These are phyloP conservation scores for Trichoderma gracile DNA, from an alignment of 2,329 filamentous ascomycete species.

Conservation along the genomic window DNA sequence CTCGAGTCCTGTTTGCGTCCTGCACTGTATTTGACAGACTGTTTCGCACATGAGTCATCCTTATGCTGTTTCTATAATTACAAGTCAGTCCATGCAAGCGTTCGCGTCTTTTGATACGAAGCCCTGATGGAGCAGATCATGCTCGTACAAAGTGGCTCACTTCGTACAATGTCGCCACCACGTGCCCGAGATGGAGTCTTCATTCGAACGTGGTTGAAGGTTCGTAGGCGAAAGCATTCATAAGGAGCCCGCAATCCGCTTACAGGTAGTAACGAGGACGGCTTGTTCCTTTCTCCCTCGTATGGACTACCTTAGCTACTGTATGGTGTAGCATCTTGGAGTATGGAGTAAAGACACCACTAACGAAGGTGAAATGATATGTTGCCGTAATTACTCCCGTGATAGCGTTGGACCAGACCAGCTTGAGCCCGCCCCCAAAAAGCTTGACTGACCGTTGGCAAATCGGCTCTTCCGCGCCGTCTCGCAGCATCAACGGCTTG, in stretches of 20 bases:
- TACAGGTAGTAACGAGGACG: neutral
- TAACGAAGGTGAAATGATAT: no score
- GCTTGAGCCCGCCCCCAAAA: neutral
- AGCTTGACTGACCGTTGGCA: constrained; percentile 6
- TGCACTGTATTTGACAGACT: neutral
- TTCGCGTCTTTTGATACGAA: neutral
- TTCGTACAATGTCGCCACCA: neutral
- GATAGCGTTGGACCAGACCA: no score
- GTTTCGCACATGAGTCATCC: neutral
- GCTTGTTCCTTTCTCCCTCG: neutral
- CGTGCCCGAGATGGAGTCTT: neutral
- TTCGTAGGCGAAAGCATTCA: neutral
- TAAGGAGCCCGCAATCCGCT: neutral
- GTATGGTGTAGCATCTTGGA: neutral
- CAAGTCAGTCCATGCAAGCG: neutral
- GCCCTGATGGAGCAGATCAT: neutral
- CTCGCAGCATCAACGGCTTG: neutral
- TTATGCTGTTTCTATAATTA: constrained; percentile 1
- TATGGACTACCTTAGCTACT: no score
- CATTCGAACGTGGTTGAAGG: neutral
- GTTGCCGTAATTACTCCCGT: neutral
- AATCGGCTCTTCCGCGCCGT: constrained; percentile 19
- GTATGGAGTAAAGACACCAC: no score
- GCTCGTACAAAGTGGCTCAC: neutral
- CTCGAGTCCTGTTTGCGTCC: neutral